A percentile compares a stretch with the other conserved stretches of the same genome.
phyloP scores from a whole-genome alignment of 805 yeast genomes.

The Hanseniaspora occidentalis region DNA sequence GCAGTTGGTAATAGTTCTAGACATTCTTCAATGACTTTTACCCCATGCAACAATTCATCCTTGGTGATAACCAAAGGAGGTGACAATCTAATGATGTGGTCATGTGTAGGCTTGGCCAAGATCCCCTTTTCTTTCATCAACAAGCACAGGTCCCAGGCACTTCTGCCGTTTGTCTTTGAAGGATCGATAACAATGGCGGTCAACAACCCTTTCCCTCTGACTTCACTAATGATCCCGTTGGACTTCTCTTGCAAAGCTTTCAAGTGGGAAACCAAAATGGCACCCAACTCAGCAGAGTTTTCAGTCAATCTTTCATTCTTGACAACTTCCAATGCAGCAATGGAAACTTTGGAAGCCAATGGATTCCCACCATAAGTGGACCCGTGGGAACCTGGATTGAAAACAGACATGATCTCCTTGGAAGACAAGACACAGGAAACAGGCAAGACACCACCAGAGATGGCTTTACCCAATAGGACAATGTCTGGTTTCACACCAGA shows the following conservation, averaged over 20 bases:
- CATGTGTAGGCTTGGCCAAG: slow-evolving; percentile 94
- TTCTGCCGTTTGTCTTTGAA: slow-evolving; percentile 68
- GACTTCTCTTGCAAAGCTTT: slow-evolving; percentile 38
- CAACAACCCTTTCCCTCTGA: slow-evolving; percentile 77
- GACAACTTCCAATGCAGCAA: slow-evolving; percentile 86
- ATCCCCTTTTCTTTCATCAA: slow-evolving; percentile 82
- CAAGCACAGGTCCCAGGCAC: slow-evolving; percentile 94
- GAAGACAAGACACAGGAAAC: slow-evolving; percentile 86
- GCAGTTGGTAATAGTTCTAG: slow-evolving; percentile 25
- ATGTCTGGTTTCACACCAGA: slow-evolving; percentile 74
- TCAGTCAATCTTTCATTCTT: slow-evolving; percentile 77
- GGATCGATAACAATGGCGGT: slow-evolving; percentile 88
- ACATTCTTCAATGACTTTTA: slow-evolving; percentile 53
- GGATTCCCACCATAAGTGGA: slow-evolving; percentile 98
- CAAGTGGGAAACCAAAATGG: slow-evolving; percentile 49
- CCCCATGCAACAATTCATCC: slow-evolving; percentile 75
- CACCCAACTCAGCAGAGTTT: slow-evolving; percentile 63
- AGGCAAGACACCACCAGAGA: slow-evolving; percentile 90
- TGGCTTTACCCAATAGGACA: slow-evolving; percentile 83
- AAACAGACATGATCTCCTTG: slow-evolving; percentile 75
- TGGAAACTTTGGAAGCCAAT: slow-evolving; percentile 81
- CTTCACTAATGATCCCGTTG: slow-evolving; percentile 43
- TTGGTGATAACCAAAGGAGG: slow-evolving; percentile 89
- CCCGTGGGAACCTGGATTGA: slow-evolving; percentile 94
- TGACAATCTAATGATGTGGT: slow-evolving; percentile 87